Evolutionary conservation across 1,139 yeast genomes (phyloP).

Genomic region (Protomyces arabidopsidicola): DNA sequence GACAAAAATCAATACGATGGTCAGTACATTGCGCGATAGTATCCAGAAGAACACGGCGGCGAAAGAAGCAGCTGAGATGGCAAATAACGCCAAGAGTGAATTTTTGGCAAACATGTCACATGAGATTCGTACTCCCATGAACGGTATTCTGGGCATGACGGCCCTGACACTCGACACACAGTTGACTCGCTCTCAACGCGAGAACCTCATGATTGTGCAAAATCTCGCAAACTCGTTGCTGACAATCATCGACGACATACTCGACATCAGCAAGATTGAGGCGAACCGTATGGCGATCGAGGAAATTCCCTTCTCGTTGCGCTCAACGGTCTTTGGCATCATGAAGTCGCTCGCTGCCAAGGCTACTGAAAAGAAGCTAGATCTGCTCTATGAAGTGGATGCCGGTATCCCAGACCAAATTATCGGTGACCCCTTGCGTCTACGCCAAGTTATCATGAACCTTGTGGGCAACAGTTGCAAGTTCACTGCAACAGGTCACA

Average conservation of each 20-base stretch:
- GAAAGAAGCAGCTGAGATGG: slow-evolving; percentile 38
- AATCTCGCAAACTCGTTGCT: slow-evolving; percentile 68
- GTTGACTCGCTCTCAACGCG: slow-evolving; percentile 59
- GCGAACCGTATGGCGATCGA: slow-evolving; percentile 89
- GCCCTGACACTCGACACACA: slow-evolving; percentile 71
- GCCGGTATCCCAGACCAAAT: slow-evolving; percentile 81
- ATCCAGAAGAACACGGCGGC: slow-evolving; percentile 40
- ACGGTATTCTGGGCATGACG: slow-evolving; percentile 91
- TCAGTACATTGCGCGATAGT: slow-evolving; percentile 75
- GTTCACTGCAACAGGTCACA: slow-evolving; percentile 70
- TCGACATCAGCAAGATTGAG: slow-evolving; percentile 76
- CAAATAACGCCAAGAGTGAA: slow-evolving; percentile 32
- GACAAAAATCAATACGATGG: slow-evolving; percentile 89
- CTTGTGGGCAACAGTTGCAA: slow-evolving; percentile 79
- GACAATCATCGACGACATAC: slow-evolving; percentile 72
- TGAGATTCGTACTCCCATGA: slow-evolving; percentile 84
- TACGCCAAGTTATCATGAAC: slow-evolving; percentile 84
- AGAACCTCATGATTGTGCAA: slow-evolving; percentile 72
- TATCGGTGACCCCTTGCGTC: slow-evolving; percentile 82
- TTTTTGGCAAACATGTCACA: slow-evolving; percentile 73
- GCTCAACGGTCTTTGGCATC: slow-evolving; percentile 86
- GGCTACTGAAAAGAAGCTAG: slow-evolving; percentile 78
- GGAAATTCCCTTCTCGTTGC: slow-evolving; percentile 73
- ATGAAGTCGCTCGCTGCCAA: slow-evolving; percentile 80
- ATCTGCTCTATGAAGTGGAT: slow-evolving; percentile 74